Percentiles rank a stretch among this genome's conserved stretches.
phyloP scores from a whole-genome alignment of 345 rosid genomes.

The Salix viminalis region DNA sequence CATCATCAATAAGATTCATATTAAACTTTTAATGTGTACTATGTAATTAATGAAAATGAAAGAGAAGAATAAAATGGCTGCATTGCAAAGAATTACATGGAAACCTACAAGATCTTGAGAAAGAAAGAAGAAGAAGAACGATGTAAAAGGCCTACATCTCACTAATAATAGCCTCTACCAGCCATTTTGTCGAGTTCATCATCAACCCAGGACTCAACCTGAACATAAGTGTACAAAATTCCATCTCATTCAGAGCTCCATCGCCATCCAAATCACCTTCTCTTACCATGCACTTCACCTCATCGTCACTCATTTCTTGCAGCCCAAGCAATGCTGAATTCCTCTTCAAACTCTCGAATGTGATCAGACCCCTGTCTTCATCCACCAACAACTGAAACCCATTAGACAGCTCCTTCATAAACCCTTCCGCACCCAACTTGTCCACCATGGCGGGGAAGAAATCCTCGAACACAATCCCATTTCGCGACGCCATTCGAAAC shows the following conservation, averaged over 20 bases:
- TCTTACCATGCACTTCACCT: constrained; percentile 41
- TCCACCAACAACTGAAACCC: constrained; percentile 57
- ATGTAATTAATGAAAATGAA: background rate
- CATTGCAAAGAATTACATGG: background rate
- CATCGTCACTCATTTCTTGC: constrained; percentile 45
- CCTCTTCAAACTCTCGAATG: constrained; percentile 50
- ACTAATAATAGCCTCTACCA: constrained; percentile 33
- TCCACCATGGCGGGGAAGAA: constrained; percentile 57
- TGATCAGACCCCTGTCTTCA: constrained; percentile 40
- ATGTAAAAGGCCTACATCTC: constrained; percentile 4
- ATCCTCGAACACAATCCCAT: constrained; percentile 45
- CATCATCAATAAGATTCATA: background rate
- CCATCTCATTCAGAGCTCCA: constrained; percentile 45
- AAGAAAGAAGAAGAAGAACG: background rate
- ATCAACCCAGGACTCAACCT: constrained; percentile 58
- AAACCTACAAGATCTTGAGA: background rate
- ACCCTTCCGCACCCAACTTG: constrained; percentile 47
- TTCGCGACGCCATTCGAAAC: constrained; percentile 22
- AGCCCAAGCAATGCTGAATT: constrained; percentile 41
- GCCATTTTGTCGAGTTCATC: constrained; percentile 30
- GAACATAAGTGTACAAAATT: constrained; percentile 59
- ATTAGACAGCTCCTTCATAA: constrained; percentile 49
- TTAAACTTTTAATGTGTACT: background rate
- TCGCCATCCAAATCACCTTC: constrained; percentile 64
- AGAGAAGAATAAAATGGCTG: background rate